Evolutionary conservation across 2,329 filamentous ascomycete species (phyloP), one percentile per base, ranked within the genome.

Genomic region (Sclerotinia borealis): DNA sequence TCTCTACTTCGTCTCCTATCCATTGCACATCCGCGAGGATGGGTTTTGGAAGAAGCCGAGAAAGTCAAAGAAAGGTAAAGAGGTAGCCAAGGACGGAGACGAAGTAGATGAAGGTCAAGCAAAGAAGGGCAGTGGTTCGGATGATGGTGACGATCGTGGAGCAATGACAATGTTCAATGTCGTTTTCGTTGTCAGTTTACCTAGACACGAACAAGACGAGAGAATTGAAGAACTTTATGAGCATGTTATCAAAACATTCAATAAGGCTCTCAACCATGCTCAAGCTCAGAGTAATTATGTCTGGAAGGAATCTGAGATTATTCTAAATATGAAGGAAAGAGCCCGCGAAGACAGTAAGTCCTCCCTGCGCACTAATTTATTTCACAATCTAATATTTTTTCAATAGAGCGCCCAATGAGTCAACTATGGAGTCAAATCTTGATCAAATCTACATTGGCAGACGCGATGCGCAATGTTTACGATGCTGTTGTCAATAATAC

Each of bases 131-230:
- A 65, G 66, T 15, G 58, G 63, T 25, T 69, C 65, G 3, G 71
- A 72, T 13, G 67, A 71, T 41, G 69, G 67, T 31, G 50, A 48
- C 9, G 71, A 70, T 41, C 71, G 72, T 64, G 68, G 70, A 50
- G 70, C 67, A 22, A 93, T 98, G 90, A 92, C 88, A 67, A 98
- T 98, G 93, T 99, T 99, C 77, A 96, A 97, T 75, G 84, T 97
- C 13, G 92, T 98, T 29, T 98, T 98, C 75, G 90, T 96, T 58
- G 79, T 97, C 68, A 89, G 91, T 68, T 90, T 92, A 3, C 88
- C 88, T 56, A 85, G 88, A 59, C 81, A 93, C 63, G 90, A 96
- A 72, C 87, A 89, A 68, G 89, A 90, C 81, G 83, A 79, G 72
- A 79, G 84, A 15, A 79, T 96, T 51, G 84, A 89, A 49, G 90